Base-by-base conservation (phyloP, 2,329 filamentous ascomycete genomes). In the Stachybotrys echinatus region DNA sequence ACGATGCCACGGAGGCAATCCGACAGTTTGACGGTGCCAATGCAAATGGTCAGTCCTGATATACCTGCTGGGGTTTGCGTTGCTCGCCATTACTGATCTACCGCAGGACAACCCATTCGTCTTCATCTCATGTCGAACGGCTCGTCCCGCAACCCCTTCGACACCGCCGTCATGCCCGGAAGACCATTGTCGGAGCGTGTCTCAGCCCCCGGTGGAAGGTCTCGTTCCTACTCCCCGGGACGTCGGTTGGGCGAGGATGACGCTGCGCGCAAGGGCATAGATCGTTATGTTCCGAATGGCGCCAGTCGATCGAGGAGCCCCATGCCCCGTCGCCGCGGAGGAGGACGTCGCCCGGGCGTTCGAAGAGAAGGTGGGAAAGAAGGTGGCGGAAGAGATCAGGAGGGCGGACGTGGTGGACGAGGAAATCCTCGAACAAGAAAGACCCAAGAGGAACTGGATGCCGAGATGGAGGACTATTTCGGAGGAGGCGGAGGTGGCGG, bases 381-480 rank as follows among this genome's bases (percentile, higher is more conserved):
- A 19, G 52, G 55, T 8, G 70, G 72, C 39, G 65, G 61, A 43
- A 59, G 59, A 44, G 62, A 60, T 10, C 59, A 64, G 23, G 60
- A 67, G 23, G 54, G 69, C 56, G 71, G 66, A 14, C 65, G 71
- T 22, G 68, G 66, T 20, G 69, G 67, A 39, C 65, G 71, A 21
- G 67, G 68, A 20, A 71, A 74, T 48, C 78, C 79, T 38, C 80
- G 89, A 45, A 77, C 84, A 2, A 87, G 83, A 70, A 96, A 95
- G 79, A 96, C 92, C 0, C 87, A 91, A 58, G 89, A 95, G 60
- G 89, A 96, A 65, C 76, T 96, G 39, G 92, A 96, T 66, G 89
- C 89, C n/a, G 92, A 96, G 71, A 96, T 96, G 92, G 90, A 86
- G 23, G 89, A 96, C 64, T 96, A 96, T 68, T 96, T 90, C 75